These are phyloP conservation scores for Crataegus laevigata DNA, from an alignment of 306 rosid genomes.

Conservation along the genomic window DNA sequence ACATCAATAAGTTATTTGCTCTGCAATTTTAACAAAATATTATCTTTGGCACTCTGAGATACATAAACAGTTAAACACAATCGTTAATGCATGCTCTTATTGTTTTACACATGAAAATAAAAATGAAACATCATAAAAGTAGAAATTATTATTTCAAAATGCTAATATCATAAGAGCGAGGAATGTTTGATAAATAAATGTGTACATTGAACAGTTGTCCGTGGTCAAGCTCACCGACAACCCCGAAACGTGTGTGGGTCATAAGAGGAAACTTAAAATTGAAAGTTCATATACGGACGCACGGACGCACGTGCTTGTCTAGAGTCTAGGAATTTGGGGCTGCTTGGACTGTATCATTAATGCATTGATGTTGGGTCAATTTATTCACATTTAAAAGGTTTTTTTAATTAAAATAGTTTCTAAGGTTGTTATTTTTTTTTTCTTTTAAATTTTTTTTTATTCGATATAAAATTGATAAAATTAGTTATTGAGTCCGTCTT, in stretches of 20 bases:
- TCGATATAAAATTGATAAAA: no score
- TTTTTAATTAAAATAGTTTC: no score
- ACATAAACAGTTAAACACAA: no score
- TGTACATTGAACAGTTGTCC: not conserved
- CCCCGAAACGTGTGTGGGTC: slow-evolving; percentile 8
- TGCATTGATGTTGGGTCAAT: not conserved
- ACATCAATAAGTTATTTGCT: not conserved
- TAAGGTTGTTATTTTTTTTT: no score
- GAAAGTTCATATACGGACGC: not conserved
- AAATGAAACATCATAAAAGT: no score
- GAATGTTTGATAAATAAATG: not conserved
- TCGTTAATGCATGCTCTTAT: no score
- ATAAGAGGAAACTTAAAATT: not conserved
- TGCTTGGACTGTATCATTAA: not conserved
- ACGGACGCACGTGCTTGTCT: slow-evolving; percentile 2
- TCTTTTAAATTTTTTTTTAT: no score
- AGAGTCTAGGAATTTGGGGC: not conserved
- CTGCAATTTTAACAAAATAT: not conserved
- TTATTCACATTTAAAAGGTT: no score
- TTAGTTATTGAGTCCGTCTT: accelerated
- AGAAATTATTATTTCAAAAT: no score
- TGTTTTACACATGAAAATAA: no score
- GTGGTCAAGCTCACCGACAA: slow-evolving; percentile 13
- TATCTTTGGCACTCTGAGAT: not conserved
- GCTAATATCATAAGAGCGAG: no score